phyloP scores from a whole-genome alignment of 2,329 filamentous ascomycete species.

The Trichoderma asperellum region DNA sequence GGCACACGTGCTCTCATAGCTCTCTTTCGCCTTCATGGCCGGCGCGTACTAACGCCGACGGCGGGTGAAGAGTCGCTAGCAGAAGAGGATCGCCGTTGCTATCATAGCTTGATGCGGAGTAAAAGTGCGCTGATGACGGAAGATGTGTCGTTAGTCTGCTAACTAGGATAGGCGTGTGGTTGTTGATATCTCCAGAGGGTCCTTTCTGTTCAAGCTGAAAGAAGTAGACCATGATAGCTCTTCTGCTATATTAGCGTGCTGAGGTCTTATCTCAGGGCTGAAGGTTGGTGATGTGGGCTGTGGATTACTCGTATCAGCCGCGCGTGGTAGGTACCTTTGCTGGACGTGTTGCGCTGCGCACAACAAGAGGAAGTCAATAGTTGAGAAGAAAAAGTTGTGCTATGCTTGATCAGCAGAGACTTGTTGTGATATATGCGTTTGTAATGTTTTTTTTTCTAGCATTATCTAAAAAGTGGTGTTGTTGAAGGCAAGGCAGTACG shows the following conservation, averaged over 20 bases:
- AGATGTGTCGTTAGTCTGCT: conserved; percentile 15
- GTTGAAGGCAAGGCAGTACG: not conserved
- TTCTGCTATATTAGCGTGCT: not conserved
- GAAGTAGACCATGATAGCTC: conserved; percentile 2
- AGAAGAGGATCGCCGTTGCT: conserved; percentile 14
- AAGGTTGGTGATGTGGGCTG: not conserved
- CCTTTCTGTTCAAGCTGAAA: conserved; percentile 3
- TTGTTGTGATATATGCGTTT: not conserved
- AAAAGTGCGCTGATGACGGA: conserved; percentile 12
- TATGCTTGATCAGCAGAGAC: not conserved
- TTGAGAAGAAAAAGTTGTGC: not conserved
- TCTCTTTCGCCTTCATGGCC: not conserved
- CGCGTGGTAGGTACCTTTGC: not conserved
- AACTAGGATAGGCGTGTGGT: not conserved
- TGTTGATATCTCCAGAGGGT: not conserved
- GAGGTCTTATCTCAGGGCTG: not conserved
- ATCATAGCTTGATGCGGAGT: conserved; percentile 19
- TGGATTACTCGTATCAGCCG: not conserved
- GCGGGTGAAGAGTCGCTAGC: conserved; percentile 10
- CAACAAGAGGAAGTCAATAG: not conserved
- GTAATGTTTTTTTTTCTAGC: not conserved
- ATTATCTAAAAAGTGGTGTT: not conserved
- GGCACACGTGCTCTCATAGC: not conserved
- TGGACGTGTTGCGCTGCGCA: not conserved
- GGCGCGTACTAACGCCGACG: conserved; percentile 14